Conservation (phyloP, 352 stramenopile genomes). For the Pythium biforme region DNA sequence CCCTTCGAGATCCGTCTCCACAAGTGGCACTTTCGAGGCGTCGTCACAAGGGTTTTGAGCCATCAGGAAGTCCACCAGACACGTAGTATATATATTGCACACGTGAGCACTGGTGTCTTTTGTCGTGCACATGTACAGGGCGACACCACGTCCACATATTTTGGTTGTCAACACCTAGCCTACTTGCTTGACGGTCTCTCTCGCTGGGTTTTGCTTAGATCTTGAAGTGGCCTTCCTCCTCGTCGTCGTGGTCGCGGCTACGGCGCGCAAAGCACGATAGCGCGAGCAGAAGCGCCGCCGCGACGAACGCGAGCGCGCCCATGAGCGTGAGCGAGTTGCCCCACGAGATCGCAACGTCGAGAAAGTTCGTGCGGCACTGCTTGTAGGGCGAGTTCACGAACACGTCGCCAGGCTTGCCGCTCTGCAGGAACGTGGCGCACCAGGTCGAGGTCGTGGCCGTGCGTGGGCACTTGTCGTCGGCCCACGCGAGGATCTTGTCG, state of each 20-base stretch:
- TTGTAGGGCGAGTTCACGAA: conserved; percentile 73
- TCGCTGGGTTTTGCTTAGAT: background rate
- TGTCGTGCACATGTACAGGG: too few relatives aligned
- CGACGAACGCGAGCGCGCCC: conserved; percentile 50
- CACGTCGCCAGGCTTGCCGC: conserved; percentile 38
- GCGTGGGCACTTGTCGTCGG: conserved; percentile 58
- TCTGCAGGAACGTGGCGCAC: conserved; percentile 60
- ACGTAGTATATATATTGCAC: too few relatives aligned
- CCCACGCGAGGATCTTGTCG: conserved; percentile 68
- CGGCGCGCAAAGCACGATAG: conserved; percentile 67
- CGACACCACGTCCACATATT: too few relatives aligned
- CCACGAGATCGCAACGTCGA: conserved; percentile 68
- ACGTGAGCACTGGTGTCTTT: too few relatives aligned
- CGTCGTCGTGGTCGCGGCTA: conserved; percentile 20
- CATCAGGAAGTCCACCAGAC: too few relatives aligned
- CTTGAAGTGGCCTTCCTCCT: conserved; percentile 18
- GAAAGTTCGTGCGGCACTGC: conserved; percentile 65
- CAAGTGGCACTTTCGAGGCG: too few relatives aligned
- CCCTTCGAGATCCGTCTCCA: too few relatives aligned
- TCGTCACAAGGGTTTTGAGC: too few relatives aligned
- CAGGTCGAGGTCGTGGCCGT: conserved; percentile 47
- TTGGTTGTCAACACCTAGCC: too few relatives aligned
- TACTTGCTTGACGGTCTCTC: too few relatives aligned
- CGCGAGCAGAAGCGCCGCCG: conserved; percentile 47
- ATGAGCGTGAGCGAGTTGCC: conserved; percentile 48